A percentile compares a stretch with the other conserved stretches of the same genome.
These are phyloP conservation scores for Trichoderma gamsii DNA, from an alignment of 495 filamentous ascomycete species.

Conservation along the genomic window DNA sequence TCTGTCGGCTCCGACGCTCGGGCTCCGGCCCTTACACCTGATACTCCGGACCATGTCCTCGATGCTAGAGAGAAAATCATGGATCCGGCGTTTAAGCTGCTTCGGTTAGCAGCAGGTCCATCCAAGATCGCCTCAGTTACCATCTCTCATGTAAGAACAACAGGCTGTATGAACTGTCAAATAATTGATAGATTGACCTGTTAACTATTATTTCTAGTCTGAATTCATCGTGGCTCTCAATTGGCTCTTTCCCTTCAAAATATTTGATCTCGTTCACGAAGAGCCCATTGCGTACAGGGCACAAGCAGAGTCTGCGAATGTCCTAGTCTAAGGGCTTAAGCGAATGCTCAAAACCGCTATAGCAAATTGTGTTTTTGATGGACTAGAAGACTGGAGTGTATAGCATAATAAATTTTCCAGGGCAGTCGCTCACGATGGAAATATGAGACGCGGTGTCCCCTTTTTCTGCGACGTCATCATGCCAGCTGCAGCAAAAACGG, in stretches of 20 bases:
- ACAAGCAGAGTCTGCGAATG: neutral
- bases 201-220: too few relatives aligned
- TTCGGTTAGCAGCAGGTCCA: neutral
- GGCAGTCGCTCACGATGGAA: neutral
- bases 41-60: neutral
- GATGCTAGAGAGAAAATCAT: neutral
- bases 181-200: too few relatives aligned
- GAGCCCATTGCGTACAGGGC: neutral
- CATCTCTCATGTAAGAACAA: neutral
- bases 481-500: neutral
- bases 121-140: neutral
- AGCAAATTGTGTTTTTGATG: too few relatives aligned
- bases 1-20: neutral
- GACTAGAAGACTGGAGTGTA: too few relatives aligned
- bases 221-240: neutral
- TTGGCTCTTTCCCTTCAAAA: neutral
- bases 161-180: too few relatives aligned
- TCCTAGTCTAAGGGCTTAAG: neutral
- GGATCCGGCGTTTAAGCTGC: neutral
- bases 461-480: neutral
- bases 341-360: too few relatives aligned
- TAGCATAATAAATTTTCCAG: neutral
- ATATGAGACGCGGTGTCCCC: neutral
- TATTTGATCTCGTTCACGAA: neutral
- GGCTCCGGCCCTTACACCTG: neutral